These are phyloP conservation scores for Fusarium beomiforme DNA, from an alignment of 2,329 filamentous ascomycete species.

Conservation along the genomic window DNA sequence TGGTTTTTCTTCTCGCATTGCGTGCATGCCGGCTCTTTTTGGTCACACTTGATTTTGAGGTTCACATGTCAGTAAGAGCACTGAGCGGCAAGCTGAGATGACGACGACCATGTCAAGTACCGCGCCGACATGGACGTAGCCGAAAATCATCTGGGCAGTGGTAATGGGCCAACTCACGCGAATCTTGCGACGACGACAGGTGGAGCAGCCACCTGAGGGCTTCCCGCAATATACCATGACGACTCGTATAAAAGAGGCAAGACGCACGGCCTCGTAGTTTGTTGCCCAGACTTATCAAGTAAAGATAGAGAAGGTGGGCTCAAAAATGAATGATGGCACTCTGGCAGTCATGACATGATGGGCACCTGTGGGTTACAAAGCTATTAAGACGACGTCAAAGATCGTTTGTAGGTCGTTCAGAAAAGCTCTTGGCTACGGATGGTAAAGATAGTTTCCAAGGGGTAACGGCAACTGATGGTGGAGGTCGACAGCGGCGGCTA, in stretches of 20 bases:
- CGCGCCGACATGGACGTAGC: not conserved
- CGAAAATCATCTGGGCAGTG: not conserved
- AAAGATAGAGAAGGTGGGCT: not conserved
- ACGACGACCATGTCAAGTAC: not conserved
- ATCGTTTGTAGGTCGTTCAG: not conserved
- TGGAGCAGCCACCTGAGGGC: conserved; percentile 66
- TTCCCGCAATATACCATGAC: conserved; percentile 68
- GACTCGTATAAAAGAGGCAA: not conserved
- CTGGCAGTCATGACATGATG: conserved; percentile 36
- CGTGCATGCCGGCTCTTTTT: conserved; percentile 61
- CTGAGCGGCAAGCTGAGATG: not conserved
- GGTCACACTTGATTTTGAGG: conserved; percentile 58
- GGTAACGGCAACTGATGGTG: not conserved
- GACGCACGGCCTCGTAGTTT: not conserved
- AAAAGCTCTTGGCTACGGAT: not conserved
- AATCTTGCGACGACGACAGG: conserved; percentile 65
- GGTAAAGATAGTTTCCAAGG: not conserved
- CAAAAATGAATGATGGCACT: conserved; percentile 9
- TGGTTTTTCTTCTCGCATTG: conserved; percentile 64
- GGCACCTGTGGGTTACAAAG: conserved; percentile 8
- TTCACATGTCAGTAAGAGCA: conserved; percentile 6
- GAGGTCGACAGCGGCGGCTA: not conserved
- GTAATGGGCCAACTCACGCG: conserved; percentile 54
- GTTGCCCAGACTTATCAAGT: not conserved
- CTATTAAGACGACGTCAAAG: not conserved